Percentiles rank a stretch among this genome's conserved stretches.
phyloP scores from a whole-genome alignment of 139 green algal genomes.

The Dunaliella primolecta region DNA sequence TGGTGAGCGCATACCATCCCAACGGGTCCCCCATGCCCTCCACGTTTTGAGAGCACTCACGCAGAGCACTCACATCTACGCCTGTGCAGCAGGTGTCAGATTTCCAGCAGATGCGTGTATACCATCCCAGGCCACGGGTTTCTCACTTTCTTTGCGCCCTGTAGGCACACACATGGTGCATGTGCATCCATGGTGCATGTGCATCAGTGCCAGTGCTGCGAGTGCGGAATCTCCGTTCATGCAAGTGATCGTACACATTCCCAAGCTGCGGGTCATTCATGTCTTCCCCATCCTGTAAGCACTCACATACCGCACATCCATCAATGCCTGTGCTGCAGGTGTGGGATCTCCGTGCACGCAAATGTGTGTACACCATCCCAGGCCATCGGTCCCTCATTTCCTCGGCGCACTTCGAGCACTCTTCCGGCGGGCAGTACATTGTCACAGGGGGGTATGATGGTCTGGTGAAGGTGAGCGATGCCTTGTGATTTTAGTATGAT shows the following conservation, averaged over 20 bases:
- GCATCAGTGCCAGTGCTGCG: constrained; percentile 1
- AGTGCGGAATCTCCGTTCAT: constrained; percentile 89
- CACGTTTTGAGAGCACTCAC: too few relatives aligned
- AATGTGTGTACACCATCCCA: constrained; percentile 76
- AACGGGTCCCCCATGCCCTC: too few relatives aligned
- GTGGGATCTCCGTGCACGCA: constrained; percentile 87
- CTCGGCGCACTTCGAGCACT: constrained; percentile 27
- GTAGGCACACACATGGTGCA: not conserved
- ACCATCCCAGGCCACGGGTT: too few relatives aligned
- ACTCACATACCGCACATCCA: not conserved
- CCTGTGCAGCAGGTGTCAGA: not conserved
- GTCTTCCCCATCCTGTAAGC: too few relatives aligned
- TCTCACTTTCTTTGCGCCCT: too few relatives aligned
- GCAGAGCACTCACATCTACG: not conserved
- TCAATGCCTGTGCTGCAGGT: constrained; percentile 31
- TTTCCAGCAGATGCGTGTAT: constrained; percentile 46
- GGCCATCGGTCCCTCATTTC: constrained; percentile 75
- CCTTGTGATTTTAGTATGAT: not conserved
- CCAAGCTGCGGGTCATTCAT: too few relatives aligned
- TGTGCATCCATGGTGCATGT: not conserved
- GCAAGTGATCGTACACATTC: constrained; percentile 67
- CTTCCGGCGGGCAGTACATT: constrained; percentile 61
- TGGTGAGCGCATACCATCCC: too few relatives aligned
- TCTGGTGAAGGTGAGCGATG: constrained; percentile 50
- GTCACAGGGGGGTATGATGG: constrained; percentile 78